Percentiles rank a stretch among this genome's conserved stretches.
phyloP scores from a whole-genome alignment of 768 basidiomycete genomes.

The Kwoniella heveanensis region DNA sequence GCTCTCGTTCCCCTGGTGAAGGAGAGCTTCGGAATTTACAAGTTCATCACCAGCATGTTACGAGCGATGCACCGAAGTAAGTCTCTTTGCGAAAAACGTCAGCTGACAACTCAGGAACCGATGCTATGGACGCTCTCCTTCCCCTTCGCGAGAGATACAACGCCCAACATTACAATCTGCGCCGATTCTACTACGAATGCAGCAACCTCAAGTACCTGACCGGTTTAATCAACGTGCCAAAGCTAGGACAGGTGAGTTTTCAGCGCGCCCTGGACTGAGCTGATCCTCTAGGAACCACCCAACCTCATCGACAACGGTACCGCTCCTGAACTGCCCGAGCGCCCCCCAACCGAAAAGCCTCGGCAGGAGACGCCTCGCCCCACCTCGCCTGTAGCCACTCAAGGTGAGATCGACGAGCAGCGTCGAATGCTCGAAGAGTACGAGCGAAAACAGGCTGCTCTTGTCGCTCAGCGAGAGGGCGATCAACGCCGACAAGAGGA shows the following conservation, averaged over 20 bases:
- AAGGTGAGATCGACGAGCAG: slow-evolving; percentile 80
- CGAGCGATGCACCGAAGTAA: slow-evolving; percentile 92
- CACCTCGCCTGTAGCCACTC: slow-evolving; percentile 63
- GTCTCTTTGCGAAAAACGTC: slow-evolving; percentile 38
- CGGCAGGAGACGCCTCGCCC: slow-evolving; percentile 67
- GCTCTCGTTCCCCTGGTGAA: slow-evolving; percentile 94
- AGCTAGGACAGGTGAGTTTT: slow-evolving; percentile 76
- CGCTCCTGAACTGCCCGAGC: slow-evolving; percentile 81
- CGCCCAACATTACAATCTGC: slow-evolving; percentile 86
- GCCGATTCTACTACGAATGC: slow-evolving; percentile 99
- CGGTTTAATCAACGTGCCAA: slow-evolving; percentile 96
- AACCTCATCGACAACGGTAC: slow-evolving; percentile 80
- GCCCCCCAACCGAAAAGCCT: slow-evolving; percentile 59
- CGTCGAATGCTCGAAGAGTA: slow-evolving; percentile 92
- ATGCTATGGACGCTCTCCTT: slow-evolving; percentile 82
- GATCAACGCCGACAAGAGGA: slow-evolving; percentile 82
- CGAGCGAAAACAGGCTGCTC: slow-evolving; percentile 87
- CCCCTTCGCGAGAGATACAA: slow-evolving; percentile 84
- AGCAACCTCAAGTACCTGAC: slow-evolving; percentile 98
- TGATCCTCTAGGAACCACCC: slow-evolving; percentile 78
- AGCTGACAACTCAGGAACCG: slow-evolving; percentile 67
- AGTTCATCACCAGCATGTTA: slow-evolving; percentile 98
- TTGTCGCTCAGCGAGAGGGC: slow-evolving; percentile 76
- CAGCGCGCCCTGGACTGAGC: background rate
- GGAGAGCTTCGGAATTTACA: slow-evolving; percentile 98